These are phyloP conservation scores for Croton setiger DNA, from an alignment of 441 rosid species.

Conservation along the genomic window DNA sequence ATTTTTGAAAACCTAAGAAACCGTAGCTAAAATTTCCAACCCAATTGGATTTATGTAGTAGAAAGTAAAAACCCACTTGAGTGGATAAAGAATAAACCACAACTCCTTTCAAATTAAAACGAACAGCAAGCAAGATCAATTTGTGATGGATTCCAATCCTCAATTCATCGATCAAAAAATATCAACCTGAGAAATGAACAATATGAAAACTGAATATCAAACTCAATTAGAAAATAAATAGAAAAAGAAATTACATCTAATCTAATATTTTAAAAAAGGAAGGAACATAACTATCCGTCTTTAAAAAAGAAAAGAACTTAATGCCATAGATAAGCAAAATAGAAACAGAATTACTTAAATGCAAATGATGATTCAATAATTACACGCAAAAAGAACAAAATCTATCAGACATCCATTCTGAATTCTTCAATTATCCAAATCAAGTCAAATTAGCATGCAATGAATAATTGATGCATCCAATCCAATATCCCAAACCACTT, in stretches of 20 bases:
- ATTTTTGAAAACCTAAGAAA: not conserved
- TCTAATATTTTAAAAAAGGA: not conserved
- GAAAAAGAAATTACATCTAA: not conserved
- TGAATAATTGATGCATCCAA: not conserved
- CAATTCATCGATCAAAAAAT: not conserved
- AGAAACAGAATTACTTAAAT: not conserved
- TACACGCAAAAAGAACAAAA: not conserved
- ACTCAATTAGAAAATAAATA: too few relatives aligned
- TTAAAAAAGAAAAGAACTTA: not conserved
- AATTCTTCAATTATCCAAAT: conserved; percentile 7
- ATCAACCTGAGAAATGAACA: too few relatives aligned
- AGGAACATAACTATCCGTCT: not conserved
- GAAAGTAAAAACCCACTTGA: not conserved
- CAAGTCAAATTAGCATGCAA: not conserved
- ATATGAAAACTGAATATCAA: too few relatives aligned
- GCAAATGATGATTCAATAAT: not conserved
- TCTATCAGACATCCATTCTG: not conserved
- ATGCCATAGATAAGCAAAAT: not conserved
- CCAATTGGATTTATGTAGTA: not conserved
- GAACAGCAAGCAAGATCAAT: not conserved
- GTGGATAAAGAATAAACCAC: conserved; percentile 20
- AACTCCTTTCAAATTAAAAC: not conserved
- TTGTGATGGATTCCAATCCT: not conserved
- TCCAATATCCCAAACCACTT: not conserved
- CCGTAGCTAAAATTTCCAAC: not conserved